Percentiles rank a stretch among this genome's conserved stretches.
phyloP scores from a whole-genome alignment of 306 rosid genomes.

The Crataegus laevigata region DNA sequence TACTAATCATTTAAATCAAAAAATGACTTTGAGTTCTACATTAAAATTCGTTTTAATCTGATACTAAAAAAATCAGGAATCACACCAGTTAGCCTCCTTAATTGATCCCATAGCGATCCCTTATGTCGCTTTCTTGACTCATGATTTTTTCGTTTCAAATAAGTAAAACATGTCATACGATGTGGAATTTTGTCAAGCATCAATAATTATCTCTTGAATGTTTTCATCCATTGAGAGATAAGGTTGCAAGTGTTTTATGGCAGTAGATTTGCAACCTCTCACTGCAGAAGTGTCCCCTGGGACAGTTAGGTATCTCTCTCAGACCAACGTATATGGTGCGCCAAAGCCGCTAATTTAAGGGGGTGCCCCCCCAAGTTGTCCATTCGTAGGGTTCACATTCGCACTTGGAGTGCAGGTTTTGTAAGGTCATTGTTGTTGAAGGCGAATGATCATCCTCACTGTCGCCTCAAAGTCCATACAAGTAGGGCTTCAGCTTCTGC shows the following conservation, averaged over 20 bases:
- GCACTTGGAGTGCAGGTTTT: neutral
- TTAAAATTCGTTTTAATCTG: too few relatives aligned
- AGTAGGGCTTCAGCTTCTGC: neutral
- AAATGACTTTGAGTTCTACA: too few relatives aligned
- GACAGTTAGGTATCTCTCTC: neutral
- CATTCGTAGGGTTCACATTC: neutral
- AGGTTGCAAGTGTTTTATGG: neutral
- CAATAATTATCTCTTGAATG: neutral
- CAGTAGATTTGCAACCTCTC: neutral
- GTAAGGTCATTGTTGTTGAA: slow-evolving; percentile 4
- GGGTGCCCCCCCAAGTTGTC: slow-evolving; percentile 30
- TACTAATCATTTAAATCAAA: too few relatives aligned
- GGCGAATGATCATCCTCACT: slow-evolving; percentile 3
- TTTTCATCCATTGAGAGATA: neutral
- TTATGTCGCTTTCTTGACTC: neutral
- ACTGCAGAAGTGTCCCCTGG: neutral
- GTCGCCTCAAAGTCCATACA: neutral
- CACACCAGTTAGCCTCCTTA: too few relatives aligned
- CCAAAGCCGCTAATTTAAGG: neutral
- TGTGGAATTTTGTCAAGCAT: neutral
- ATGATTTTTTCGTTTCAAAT: neutral
- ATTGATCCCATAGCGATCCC: neutral
- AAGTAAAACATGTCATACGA: neutral
- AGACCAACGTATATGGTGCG: slow-evolving; percentile 22
- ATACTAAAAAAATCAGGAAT: too few relatives aligned